Conservation (phyloP, 2,329 filamentous ascomycete genomes). For the Pseudogymnoascus sp. region DNA sequence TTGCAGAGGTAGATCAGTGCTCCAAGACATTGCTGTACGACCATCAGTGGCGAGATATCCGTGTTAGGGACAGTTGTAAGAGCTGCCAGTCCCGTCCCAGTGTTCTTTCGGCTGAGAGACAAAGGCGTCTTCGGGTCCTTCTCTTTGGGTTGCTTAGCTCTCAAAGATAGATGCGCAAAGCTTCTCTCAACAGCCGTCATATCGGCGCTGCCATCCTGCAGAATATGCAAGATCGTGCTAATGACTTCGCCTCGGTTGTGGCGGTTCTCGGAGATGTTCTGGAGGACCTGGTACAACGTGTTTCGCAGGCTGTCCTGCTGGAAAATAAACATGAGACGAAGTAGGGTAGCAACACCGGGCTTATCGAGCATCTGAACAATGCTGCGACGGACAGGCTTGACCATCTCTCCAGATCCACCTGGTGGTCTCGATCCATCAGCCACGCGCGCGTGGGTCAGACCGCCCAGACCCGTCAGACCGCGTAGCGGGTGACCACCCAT, state of each 20-base stretch:
- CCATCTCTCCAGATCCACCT: conserved; percentile 29
- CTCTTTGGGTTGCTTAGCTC: conserved; percentile 71
- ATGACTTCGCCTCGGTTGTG: conserved; percentile 92
- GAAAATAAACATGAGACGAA: conserved; percentile 97
- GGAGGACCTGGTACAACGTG: conserved; percentile 78
- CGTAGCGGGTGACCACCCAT: conserved; percentile 10
- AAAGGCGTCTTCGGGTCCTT: conserved; percentile 67
- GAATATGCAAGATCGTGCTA: conserved; percentile 81
- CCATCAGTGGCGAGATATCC: conserved; percentile 86
- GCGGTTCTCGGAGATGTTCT: conserved; percentile 91
- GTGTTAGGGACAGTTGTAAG: conserved; percentile 52
- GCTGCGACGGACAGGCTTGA: conserved; percentile 65
- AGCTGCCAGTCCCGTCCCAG: conserved; percentile 42
- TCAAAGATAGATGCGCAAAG: conserved; percentile 85
- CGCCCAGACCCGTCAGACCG: conserved; percentile 27
- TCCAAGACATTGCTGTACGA: conserved; percentile 90
- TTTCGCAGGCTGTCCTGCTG: conserved; percentile 80
- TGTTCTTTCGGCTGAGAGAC: conserved; percentile 65
- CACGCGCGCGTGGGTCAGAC: conserved; percentile 30
- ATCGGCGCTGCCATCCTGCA: conserved; percentile 92
- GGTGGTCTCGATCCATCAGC: conserved; percentile 34
- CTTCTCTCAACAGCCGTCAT: conserved; percentile 90
- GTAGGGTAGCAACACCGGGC: conserved; percentile 84
- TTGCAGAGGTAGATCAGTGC: conserved; percentile 76
- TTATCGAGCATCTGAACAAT: conserved; percentile 97